Percentiles rank a stretch among this genome's conserved stretches.
Conservation (phyloP, 352 stramenopile species). For the Phytophthora litchii region DNA sequence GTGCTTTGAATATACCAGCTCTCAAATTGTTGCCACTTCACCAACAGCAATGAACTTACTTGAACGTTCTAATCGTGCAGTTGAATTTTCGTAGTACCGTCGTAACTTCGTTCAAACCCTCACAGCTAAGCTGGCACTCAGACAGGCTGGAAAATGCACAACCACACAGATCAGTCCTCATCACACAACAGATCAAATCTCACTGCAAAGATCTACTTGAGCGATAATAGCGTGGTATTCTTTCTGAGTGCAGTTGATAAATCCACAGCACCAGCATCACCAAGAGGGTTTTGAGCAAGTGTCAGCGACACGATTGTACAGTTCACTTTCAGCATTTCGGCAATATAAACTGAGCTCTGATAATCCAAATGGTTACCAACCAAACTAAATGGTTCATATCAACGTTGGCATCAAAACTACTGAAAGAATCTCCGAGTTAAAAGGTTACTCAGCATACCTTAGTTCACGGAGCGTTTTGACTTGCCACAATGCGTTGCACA, state of each 20-base stretch:
- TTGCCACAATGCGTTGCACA: slow-evolving; percentile 64
- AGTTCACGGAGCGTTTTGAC: slow-evolving; percentile 47
- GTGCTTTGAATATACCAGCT: no score
- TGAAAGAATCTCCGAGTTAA: not conserved
- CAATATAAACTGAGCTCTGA: slow-evolving; percentile 40
- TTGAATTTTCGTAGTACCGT: slow-evolving; percentile 54
- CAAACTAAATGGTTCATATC: slow-evolving; percentile 36
- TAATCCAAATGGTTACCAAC: slow-evolving; percentile 67
- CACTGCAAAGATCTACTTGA: slow-evolving; percentile 43
- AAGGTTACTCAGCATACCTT: slow-evolving; percentile 14
- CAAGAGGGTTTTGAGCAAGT: slow-evolving; percentile 53
- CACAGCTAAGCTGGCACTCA: slow-evolving; percentile 50
- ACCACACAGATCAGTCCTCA: not conserved
- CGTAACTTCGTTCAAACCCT: slow-evolving; percentile 41
- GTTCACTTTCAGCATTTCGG: slow-evolving; percentile 69
- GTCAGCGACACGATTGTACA: slow-evolving; percentile 41
- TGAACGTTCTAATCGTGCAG: slow-evolving; percentile 44
- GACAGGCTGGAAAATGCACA: slow-evolving; percentile 34
- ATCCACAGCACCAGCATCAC: slow-evolving; percentile 49
- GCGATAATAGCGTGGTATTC: slow-evolving; percentile 47
- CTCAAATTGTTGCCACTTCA: no score
- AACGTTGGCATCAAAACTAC: not conserved
- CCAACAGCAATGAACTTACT: slow-evolving; percentile 24
- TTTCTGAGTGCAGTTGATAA: slow-evolving; percentile 57
- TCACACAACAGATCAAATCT: not conserved